Evolutionary conservation across 129 eudicot genomes (phyloP).

Genomic region (Tagetes erecta): DNA sequence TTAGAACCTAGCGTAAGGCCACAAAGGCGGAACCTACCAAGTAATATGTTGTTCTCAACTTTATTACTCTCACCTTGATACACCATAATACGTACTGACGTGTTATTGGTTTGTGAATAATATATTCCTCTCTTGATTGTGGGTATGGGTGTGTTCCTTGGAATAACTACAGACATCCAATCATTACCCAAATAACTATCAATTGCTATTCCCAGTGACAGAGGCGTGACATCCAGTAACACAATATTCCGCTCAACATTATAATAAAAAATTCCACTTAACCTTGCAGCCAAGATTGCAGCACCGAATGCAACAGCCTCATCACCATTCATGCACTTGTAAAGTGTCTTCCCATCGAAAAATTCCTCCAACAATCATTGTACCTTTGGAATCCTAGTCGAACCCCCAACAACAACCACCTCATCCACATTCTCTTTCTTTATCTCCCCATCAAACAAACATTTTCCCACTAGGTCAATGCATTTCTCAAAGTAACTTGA

Average conservation of each 20-base stretch:
- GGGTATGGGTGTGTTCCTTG: not conserved
- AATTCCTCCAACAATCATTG: not conserved
- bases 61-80: constrained; percentile 2
- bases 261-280: not conserved
- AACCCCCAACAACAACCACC: not conserved
- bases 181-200: not conserved
- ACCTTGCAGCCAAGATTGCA: not conserved
- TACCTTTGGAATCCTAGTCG: not conserved
- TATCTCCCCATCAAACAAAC: not conserved
- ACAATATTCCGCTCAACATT: not conserved
- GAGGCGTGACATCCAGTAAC: not conserved
- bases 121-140: not conserved
- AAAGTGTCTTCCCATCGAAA: not conserved
- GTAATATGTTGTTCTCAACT: not conserved
- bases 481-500: not conserved
- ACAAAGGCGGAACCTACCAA: not conserved
- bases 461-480: not conserved
- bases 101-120: not conserved
- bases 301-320: not conserved
- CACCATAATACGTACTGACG: not conserved
- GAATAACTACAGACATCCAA: not conserved
- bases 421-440: not conserved
- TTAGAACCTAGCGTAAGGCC: not conserved
- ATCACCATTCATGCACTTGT: not conserved
- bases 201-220: not conserved